A percentile compares a stretch with the other conserved stretches of the same genome.
Evolutionary conservation across 1,284 basidiomycete species (phyloP).

Genomic region (Cryptococcus amylolentus): DNA sequence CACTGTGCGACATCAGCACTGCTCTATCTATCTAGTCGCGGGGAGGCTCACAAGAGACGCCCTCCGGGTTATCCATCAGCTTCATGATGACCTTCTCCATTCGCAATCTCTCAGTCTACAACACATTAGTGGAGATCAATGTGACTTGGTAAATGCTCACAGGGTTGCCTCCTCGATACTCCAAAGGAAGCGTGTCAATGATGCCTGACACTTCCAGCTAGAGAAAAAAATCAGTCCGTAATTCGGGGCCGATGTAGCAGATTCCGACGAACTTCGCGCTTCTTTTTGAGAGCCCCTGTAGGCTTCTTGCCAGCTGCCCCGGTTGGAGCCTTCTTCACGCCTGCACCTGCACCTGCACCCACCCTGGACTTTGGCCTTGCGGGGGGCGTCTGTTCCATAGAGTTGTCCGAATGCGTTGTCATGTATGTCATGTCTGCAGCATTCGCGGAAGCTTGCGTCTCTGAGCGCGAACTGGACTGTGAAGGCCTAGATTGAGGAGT

Average conservation of each 20-base stretch:
- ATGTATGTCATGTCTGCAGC: slow-evolving; percentile 42
- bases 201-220: slow-evolving; percentile 62
- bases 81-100: slow-evolving; percentile 63
- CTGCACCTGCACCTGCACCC: background rate
- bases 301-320: slow-evolving; percentile 20
- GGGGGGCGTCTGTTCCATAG: slow-evolving; percentile 15
- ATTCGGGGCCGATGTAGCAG: background rate
- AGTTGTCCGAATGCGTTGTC: slow-evolving; percentile 30
- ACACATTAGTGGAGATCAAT: background rate
- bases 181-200: slow-evolving; percentile 75
- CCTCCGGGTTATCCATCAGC: slow-evolving; percentile 41
- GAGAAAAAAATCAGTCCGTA: slow-evolving; percentile 2
- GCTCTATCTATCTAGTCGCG: background rate
- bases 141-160: slow-evolving; percentile 51
- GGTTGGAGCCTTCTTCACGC: slow-evolving; percentile 4
- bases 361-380: slow-evolving; percentile 8
- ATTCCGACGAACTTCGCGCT: slow-evolving; percentile 58
- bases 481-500: background rate
- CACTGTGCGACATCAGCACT: slow-evolving; percentile 54
- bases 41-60: slow-evolving; percentile 29
- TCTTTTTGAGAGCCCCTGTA: slow-evolving; percentile 66
- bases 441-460: background rate
- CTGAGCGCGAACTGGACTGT: no score
- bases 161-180: slow-evolving; percentile 83
- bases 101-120: slow-evolving; percentile 64